Evolutionary conservation across 495 filamentous ascomycete species (phyloP).

Genomic region (Annulohypoxylon stygium): DNA sequence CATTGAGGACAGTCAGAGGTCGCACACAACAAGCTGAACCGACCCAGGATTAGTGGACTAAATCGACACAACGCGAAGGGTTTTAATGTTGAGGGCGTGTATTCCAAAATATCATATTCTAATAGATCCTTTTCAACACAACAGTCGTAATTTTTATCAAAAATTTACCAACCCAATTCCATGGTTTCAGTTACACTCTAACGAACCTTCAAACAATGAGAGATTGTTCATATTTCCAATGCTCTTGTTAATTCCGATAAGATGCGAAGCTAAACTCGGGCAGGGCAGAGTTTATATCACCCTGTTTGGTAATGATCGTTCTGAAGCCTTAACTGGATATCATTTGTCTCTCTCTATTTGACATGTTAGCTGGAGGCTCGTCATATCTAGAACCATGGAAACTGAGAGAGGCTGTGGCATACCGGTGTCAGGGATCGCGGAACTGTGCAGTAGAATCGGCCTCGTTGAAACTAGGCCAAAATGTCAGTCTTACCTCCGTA

Average conservation of each 20-base stretch:
- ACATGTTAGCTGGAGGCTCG: neutral
- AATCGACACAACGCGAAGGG: no score
- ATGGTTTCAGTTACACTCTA: no score
- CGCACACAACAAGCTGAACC: slow-evolving; percentile 3
- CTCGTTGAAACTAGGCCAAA: slow-evolving; percentile 13
- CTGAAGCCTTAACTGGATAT: slow-evolving; percentile 9
- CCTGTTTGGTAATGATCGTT: slow-evolving; percentile 20
- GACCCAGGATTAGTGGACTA: neutral
- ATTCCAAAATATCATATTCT: no score
- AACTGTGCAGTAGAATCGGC: slow-evolving; percentile 16
- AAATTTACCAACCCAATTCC: no score
- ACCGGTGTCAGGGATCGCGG: slow-evolving; percentile 10
- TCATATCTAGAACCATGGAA: neutral
- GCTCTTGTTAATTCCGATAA: no score
- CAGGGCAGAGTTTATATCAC: no score
- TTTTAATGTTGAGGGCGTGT: no score
- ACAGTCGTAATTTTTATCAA: no score
- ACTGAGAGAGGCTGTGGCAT: neutral
- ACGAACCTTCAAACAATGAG: no score
- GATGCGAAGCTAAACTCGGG: no score
- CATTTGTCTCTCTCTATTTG: slow-evolving; percentile 5
- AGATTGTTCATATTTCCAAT: no score
- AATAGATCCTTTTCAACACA: no score
- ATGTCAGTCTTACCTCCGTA: neutral
- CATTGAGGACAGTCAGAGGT: neutral